Percentiles rank a stretch among this genome's conserved stretches.
Conservation (phyloP, 805 yeast genomes). For the Metschnikowia dekortorum region DNA sequence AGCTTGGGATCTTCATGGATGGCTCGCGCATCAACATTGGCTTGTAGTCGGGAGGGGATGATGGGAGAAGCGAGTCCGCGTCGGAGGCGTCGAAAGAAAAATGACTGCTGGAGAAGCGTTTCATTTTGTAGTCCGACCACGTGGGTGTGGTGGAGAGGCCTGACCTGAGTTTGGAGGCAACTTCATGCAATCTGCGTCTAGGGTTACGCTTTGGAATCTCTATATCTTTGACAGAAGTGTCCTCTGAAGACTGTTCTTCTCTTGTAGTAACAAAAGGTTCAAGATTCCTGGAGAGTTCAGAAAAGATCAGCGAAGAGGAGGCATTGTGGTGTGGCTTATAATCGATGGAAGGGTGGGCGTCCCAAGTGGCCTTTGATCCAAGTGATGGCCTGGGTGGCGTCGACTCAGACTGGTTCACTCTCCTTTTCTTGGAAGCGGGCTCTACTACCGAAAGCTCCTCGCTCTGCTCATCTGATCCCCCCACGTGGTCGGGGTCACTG, state of each 20-base stretch:
- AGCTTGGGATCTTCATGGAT: conserved; percentile 3
- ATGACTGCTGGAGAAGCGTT: neutral
- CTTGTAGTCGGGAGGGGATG: neutral
- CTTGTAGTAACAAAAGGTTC: neutral
- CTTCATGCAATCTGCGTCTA: conserved; percentile 1
- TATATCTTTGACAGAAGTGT: neutral
- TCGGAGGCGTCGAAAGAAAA: conserved; percentile 1
- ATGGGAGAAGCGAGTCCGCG: neutral
- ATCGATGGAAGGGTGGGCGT: neutral
- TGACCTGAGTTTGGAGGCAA: neutral
- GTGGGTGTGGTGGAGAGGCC: neutral
- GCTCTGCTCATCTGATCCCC: neutral
- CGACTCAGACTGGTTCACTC: neutral
- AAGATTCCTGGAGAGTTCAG: neutral
- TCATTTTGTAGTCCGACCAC: neutral
- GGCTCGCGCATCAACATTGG: neutral
- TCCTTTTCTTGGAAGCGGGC: neutral
- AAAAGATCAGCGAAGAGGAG: conserved; percentile 1
- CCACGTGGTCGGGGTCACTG: neutral
- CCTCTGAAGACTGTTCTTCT: neutral
- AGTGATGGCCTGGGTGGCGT: neutral
- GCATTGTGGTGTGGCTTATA: neutral
- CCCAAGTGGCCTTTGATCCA: neutral
- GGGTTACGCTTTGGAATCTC: conserved; percentile 2
- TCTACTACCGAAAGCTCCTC: neutral